Conservation (phyloP, 2,329 filamentous ascomycete genomes). For the Salinomyces thailandicus region DNA sequence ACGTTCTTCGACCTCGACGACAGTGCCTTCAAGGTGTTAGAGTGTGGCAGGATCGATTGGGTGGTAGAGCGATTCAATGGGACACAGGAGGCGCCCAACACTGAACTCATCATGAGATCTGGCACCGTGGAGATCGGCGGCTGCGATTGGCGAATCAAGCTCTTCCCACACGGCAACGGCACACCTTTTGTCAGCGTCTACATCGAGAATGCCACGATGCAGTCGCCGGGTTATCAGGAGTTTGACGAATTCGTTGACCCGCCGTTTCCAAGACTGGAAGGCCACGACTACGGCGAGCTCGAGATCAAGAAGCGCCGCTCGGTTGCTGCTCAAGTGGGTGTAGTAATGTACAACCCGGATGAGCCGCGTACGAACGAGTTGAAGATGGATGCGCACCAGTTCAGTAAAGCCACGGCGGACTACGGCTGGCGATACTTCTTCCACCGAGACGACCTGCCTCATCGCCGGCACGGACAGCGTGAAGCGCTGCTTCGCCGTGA, state of each 20-base stretch:
- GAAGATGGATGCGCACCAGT: constrained; percentile 49
- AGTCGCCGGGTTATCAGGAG: constrained; percentile 13
- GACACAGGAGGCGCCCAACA: constrained; percentile 50
- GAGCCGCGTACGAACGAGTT: constrained; percentile 50
- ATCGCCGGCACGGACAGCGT: constrained; percentile 46
- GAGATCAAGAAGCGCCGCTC: constrained; percentile 31
- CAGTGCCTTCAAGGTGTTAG: constrained; percentile 44
- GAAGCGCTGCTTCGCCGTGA: constrained; percentile 51
- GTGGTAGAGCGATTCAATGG: constrained; percentile 48
- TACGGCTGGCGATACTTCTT: constrained; percentile 54
- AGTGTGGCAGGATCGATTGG: constrained; percentile 50
- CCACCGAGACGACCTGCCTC: constrained; percentile 47
- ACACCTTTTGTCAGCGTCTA: constrained; percentile 50
- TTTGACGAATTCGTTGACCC: constrained; percentile 18
- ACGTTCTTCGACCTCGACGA: constrained; percentile 48
- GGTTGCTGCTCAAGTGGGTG: constrained; percentile 49
- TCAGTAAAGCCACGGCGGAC: constrained; percentile 47
- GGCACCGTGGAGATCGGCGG: constrained; percentile 46
- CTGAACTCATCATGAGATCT: constrained; percentile 48
- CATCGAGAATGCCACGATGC: constrained; percentile 48
- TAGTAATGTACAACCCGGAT: constrained; percentile 53
- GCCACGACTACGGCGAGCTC: constrained; percentile 5
- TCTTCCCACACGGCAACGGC: constrained; percentile 52
- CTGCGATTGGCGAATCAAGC: constrained; percentile 56
- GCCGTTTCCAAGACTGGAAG: constrained; percentile 21